Base-by-base conservation (phyloP, 2,329 filamentous ascomycete genomes). In the Epichloe coenophiala region DNA sequence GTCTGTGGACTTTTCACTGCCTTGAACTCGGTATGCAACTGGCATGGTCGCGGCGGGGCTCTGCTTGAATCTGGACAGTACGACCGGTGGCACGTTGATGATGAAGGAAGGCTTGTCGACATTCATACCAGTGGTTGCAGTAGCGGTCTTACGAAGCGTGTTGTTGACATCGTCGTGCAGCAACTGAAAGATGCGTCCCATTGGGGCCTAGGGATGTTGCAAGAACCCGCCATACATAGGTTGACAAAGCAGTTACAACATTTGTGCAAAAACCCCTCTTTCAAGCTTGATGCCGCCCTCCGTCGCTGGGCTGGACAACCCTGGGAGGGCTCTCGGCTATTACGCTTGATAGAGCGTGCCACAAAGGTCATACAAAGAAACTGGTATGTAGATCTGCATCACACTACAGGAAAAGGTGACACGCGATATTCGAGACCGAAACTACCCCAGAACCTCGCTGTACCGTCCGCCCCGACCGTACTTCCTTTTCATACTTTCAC, bases 401-500 rank as follows among this genome's bases (percentile, higher is more conserved):
- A 89, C 49, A 73, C 72, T 51, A 75, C 74, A 55, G 72, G 74
- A 56, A 73, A 80, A 50, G 76, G 80, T 4, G 58, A 46, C 5
- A 48, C 69, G 6, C 74, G 74, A 11, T 96, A 96, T 64, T 69
- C 71, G 36, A 75, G 93, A 48, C 86, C 88, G 11, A 81, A 80
- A 53, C 71, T 95, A 11, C 93, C 91, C 4, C 67, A 74, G 3
- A 77, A 76, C 41, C 72, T 98, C 35, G 78, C 85, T 1, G 77
- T 95, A 9, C 93, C 93, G 4, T 82, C 86, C 33, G 91, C 93
- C 5, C 93, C 93, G 2, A 98, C 93, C 0, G 90, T 98, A 1
- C 74, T 98, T 1, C 93, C 93, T 0, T 98, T 98, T 62, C 93
- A 98, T 65, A 97, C 93, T 0, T 98, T 98, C 61, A 98, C 93